phyloP scores from a whole-genome alignment of 441 rosid genomes.

The Erodium trifolium region DNA sequence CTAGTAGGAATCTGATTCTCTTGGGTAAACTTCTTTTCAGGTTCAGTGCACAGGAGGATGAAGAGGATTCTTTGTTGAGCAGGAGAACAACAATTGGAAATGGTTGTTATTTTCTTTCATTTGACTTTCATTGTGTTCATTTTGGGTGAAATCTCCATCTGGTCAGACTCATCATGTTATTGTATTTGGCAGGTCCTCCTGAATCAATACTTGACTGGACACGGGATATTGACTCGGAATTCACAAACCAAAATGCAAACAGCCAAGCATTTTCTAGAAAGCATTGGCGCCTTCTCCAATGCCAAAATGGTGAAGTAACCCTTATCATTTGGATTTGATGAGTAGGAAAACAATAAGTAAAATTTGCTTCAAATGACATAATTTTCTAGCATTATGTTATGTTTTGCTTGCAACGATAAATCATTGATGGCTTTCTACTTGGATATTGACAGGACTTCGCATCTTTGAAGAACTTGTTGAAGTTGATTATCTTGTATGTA shows the following conservation, averaged over 20 bases:
- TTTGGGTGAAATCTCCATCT: slow-evolving; percentile 16
- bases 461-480: slow-evolving; percentile 99
- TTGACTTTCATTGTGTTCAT: slow-evolving; percentile 14
- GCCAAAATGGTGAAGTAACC: slow-evolving; percentile 74
- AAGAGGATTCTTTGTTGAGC: slow-evolving; percentile 52
- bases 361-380: background rate
- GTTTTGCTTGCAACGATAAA: slow-evolving; percentile 8
- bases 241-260: slow-evolving; percentile 59
- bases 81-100: slow-evolving; percentile 96
- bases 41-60: slow-evolving; percentile 87
- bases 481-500: slow-evolving; percentile 95
- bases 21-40: slow-evolving; percentile 32
- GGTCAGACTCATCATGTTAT: slow-evolving; percentile 24
- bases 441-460: slow-evolving; percentile 71
- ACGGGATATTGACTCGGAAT: slow-evolving; percentile 63
- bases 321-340: background rate
- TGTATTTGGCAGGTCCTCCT: slow-evolving; percentile 62
- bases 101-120: slow-evolving; percentile 40
- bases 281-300: slow-evolving; percentile 98
- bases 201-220: slow-evolving; percentile 94
- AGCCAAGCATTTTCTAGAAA: slow-evolving; percentile 93
- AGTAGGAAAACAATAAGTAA: background rate
- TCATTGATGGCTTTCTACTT: slow-evolving; percentile 11
- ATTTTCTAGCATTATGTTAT: slow-evolving; percentile 6
- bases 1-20: background rate